phyloP scores from a whole-genome alignment of 169 alveolate species.

The Plasmodium billcollinsi region DNA sequence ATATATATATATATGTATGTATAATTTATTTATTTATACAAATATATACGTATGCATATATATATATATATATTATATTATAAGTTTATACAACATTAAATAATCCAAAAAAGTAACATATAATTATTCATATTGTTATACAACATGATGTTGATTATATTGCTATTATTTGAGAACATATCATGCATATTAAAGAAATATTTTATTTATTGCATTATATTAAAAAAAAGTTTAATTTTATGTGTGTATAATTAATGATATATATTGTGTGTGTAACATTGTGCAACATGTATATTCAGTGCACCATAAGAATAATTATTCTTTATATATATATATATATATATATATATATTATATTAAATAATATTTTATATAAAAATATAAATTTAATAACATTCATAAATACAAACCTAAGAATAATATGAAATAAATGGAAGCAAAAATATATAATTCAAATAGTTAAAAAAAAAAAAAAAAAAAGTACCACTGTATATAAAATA shows the following conservation, averaged over 20 bases:
- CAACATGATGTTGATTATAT: constrained; percentile 25
- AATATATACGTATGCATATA: constrained; percentile 3
- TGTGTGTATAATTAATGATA: constrained; percentile 47
- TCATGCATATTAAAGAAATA: constrained; percentile 48
- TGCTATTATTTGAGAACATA: constrained; percentile 26
- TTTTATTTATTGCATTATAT: constrained; percentile 22
- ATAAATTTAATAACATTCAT: too few species aligned
- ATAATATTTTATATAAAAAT: background rate
- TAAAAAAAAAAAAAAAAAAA: constrained; percentile 26
- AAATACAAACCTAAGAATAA: constrained; percentile 20
- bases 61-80: constrained; percentile 33
- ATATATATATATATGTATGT: constrained; percentile 21
- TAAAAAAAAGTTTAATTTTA: constrained; percentile 32
- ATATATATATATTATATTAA: background rate
- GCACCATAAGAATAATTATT: constrained; percentile 68
- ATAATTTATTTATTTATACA: background rate
- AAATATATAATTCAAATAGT: constrained; percentile 16
- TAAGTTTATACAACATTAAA: constrained; percentile 38
- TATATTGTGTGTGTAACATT: constrained; percentile 55
- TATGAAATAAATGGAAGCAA: constrained; percentile 3
- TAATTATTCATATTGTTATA: constrained; percentile 26
- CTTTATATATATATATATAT: background rate
- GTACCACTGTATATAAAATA: constrained; percentile 15
- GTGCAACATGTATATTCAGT: constrained; percentile 71
- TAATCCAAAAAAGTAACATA: constrained; percentile 16